phyloP scores from a whole-genome alignment of 192 early-diverging fungal genomes.

The Dissophora ornata region DNA sequence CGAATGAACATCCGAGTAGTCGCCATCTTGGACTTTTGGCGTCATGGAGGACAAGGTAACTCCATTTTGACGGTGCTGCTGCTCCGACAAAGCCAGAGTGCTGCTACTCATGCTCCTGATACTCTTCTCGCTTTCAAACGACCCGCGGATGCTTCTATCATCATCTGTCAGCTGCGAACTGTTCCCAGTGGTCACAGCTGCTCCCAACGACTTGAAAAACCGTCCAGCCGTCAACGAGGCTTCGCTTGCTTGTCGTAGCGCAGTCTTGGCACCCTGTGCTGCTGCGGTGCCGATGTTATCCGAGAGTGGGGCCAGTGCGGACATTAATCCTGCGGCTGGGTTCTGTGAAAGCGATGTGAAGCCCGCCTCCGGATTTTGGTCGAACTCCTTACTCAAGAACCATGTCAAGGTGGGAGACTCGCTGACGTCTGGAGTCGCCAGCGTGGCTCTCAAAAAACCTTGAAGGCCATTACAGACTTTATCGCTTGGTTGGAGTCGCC shows the following conservation, averaged over 20 bases:
- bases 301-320: slow-evolving; percentile 10
- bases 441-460: slow-evolving; percentile 30
- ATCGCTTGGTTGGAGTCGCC: slow-evolving; percentile 51
- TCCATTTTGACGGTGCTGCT: slow-evolving; percentile 3
- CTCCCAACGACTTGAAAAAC: slow-evolving; percentile 50
- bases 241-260: slow-evolving; percentile 41
- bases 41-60: neutral
- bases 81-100: slow-evolving; percentile 10
- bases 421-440: slow-evolving; percentile 36
- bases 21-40: neutral
- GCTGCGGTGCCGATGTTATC: slow-evolving; percentile 26
- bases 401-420: slow-evolving; percentile 15
- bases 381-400: slow-evolving; percentile 48
- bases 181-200: slow-evolving; percentile 8
- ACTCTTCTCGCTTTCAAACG: slow-evolving; percentile 39
- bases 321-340: neutral
- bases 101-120: slow-evolving; percentile 26
- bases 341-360: neutral
- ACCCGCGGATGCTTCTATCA: slow-evolving; percentile 15
- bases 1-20: slow-evolving; percentile 2
- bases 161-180: slow-evolving; percentile 14
- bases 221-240: slow-evolving; percentile 41
- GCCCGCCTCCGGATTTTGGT: slow-evolving; percentile 13
- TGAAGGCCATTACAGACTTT: slow-evolving; percentile 45
- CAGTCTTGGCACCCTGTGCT: slow-evolving; percentile 42